Percentiles rank a stretch among this genome's conserved stretches.
These are phyloP conservation scores for Fusarium irregulare DNA, from an alignment of 2,329 filamentous ascomycete species.

Conservation along the genomic window DNA sequence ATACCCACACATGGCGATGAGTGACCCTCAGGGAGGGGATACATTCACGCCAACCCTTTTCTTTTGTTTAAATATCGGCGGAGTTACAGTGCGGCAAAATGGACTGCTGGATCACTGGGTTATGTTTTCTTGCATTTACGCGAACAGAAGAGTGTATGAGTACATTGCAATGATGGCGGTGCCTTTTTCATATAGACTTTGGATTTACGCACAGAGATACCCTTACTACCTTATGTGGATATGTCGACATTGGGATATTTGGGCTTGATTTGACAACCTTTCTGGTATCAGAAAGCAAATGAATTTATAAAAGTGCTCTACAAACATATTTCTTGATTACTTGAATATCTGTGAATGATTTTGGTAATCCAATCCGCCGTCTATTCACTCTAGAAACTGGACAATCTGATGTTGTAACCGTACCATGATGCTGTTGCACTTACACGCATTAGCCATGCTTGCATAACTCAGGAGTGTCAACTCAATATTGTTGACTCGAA, in stretches of 20 bases:
- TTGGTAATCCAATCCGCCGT: neutral
- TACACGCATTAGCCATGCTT: neutral
- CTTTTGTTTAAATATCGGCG: constrained; percentile 23
- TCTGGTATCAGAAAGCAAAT: constrained; percentile 8
- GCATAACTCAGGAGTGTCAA: too few relatives aligned
- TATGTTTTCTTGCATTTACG: constrained; percentile 13
- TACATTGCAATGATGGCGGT: constrained; percentile 26
- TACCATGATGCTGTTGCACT: neutral
- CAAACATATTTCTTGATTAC: neutral
- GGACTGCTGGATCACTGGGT: constrained; percentile 14
- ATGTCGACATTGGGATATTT: constrained; percentile 29
- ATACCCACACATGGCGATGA: constrained; percentile 40
- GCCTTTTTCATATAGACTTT: constrained; percentile 26
- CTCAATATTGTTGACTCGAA: too few relatives aligned
- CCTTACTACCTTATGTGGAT: constrained; percentile 31
- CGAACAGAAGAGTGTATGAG: constrained; percentile 19
- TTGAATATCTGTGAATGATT: neutral
- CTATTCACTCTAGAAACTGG: neutral
- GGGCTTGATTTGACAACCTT: constrained; percentile 10
- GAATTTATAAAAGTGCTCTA: constrained; percentile 9
- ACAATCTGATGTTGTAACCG: neutral
- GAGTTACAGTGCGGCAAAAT: constrained; percentile 20
- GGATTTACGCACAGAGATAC: constrained; percentile 36
- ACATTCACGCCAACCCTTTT: constrained; percentile 20
- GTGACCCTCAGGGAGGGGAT: constrained; percentile 24